Base-by-base conservation (phyloP, 2,329 filamentous ascomycete species). In the Nigrospora oryzae region DNA sequence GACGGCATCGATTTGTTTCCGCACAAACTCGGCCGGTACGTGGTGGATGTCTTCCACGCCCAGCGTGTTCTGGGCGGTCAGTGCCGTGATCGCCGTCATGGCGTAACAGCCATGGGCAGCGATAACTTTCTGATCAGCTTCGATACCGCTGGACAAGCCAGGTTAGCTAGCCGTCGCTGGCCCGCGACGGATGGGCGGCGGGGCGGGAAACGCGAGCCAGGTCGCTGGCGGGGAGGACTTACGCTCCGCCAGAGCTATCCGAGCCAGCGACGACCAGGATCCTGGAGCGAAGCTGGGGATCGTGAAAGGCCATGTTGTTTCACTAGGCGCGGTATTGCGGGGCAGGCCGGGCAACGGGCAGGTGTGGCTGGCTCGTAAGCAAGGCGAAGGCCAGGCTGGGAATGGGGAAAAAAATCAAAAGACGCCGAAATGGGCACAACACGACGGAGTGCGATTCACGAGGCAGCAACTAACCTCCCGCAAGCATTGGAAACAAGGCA, bases 61-160 rank as follows among this genome's bases (percentile, higher is more conserved):
- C 43, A 78, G 74, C 0, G 93, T 98, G 65, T 97, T 95, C 61
- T 97, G 93, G 14, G 89, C 90, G n/a, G 93, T 98, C 59, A 98
- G 70, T 16, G 91, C 91, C 13, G 91, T 94, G 11, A 91, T 96
- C 17, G 90, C 89, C 42, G 91, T 96, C 82, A 96, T 94, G 48
- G 89, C 89, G 73, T 97, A 97, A 68, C 87, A 93, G 48, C 85
- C 83, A 76, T 97, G 89, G 15, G 87, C 88, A 38, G 89, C 86
- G 49, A 95, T 84, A 49, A 95, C 89, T 63, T 95, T 95, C 61
- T 97, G 90, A 62, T 97, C 91, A 35, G 91, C 93, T 65, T 98
- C 91, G 32, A 98, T 79, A 42, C 91, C 93, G 45, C 90, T 95
- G 57, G 31, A 35, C 17, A 16, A 15, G 23, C 23, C 23, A 28